phyloP scores from a whole-genome alignment of 2,329 filamentous ascomycete species.

The Aspergillus ochraceoroseus region DNA sequence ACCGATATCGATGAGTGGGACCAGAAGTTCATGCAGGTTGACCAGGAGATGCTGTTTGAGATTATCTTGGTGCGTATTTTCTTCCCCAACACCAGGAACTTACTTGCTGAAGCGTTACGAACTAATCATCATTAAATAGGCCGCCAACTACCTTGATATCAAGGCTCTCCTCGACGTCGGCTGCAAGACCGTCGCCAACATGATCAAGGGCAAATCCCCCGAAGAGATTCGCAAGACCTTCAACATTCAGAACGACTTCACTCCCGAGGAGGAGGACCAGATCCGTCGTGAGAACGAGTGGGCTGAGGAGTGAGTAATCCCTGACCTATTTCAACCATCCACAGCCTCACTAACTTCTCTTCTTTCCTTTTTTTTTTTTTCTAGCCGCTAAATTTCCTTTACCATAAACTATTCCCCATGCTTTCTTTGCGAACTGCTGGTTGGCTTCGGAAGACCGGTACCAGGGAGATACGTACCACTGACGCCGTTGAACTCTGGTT shows the following conservation, averaged over 20 bases:
- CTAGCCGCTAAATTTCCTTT: slow-evolving; percentile 48
- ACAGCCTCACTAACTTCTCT: no score
- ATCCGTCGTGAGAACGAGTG: slow-evolving; percentile 88
- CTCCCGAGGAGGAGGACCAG: slow-evolving; percentile 97
- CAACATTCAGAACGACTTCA: slow-evolving; percentile 99
- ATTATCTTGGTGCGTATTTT: slow-evolving; percentile 80
- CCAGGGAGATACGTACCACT: slow-evolving; percentile 2
- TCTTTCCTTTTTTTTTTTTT: slow-evolving; percentile 1
- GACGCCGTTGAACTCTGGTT: slow-evolving; percentile 5
- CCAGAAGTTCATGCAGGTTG: slow-evolving; percentile 99
- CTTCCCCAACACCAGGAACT: no score
- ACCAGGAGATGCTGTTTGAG: slow-evolving; percentile 99
- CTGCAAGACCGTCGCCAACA: slow-evolving; percentile 99
- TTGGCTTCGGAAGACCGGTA: slow-evolving; percentile 2
- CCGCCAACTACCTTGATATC: slow-evolving; percentile 98
- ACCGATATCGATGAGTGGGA: slow-evolving; percentile 99
- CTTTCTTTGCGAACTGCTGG: slow-evolving; percentile 5
- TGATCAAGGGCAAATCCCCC: slow-evolving; percentile 99
- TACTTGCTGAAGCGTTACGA: no score
- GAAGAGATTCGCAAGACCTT: slow-evolving; percentile 99
- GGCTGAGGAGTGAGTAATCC: slow-evolving; percentile 71
- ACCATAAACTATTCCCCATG: slow-evolving; percentile 3
- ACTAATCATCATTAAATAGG: slow-evolving; percentile 48
- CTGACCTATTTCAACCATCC: no score
- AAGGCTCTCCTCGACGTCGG: slow-evolving; percentile 96